A percentile compares a stretch with the other conserved stretches of the same genome.
Evolutionary conservation across 2,329 filamentous ascomycete species (phyloP).

Genomic region (Ramularia collo-cygni): DNA sequence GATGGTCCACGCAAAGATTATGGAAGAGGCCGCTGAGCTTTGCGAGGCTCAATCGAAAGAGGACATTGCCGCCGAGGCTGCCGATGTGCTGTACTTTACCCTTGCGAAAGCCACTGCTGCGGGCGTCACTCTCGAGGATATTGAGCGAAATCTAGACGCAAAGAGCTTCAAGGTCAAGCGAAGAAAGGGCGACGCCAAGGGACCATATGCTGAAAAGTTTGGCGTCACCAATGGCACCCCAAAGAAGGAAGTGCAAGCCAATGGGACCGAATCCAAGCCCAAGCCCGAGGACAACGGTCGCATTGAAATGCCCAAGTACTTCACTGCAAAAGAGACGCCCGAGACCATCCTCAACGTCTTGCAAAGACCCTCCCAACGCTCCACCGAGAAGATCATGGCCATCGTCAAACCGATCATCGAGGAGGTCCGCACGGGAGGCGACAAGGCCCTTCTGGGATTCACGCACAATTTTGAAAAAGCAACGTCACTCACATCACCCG

Average conservation of each 20-base stretch:
- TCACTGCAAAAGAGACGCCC: constrained; percentile 57
- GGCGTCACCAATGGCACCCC: constrained; percentile 47
- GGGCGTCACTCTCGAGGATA: constrained; percentile 78
- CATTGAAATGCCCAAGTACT: constrained; percentile 77
- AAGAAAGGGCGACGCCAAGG: constrained; percentile 88
- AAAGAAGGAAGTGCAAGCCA: constrained; percentile 39
- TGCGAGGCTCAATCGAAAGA: constrained; percentile 77
- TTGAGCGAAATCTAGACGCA: constrained; percentile 85
- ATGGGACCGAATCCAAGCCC: constrained; percentile 48
- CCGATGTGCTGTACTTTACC: constrained; percentile 93
- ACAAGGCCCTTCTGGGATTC: constrained; percentile 82
- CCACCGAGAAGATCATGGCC: constrained; percentile 85
- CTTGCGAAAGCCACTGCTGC: constrained; percentile 80
- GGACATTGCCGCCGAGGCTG: constrained; percentile 88
- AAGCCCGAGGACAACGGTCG: constrained; percentile 48
- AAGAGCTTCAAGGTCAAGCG: constrained; percentile 96
- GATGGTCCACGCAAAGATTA: constrained; percentile 87
- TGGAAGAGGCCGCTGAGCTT: constrained; percentile 95
- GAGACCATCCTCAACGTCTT: constrained; percentile 66
- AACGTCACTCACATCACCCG: constrained; percentile 79
- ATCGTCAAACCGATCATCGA: constrained; percentile 90
- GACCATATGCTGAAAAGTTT: constrained; percentile 80
- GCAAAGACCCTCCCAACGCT: constrained; percentile 86
- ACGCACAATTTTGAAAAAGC: constrained; percentile 98
- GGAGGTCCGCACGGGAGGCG: constrained; percentile 74